These are phyloP conservation scores for Clitopilus hobsonii DNA, from an alignment of 768 basidiomycete genomes.

Conservation along the genomic window DNA sequence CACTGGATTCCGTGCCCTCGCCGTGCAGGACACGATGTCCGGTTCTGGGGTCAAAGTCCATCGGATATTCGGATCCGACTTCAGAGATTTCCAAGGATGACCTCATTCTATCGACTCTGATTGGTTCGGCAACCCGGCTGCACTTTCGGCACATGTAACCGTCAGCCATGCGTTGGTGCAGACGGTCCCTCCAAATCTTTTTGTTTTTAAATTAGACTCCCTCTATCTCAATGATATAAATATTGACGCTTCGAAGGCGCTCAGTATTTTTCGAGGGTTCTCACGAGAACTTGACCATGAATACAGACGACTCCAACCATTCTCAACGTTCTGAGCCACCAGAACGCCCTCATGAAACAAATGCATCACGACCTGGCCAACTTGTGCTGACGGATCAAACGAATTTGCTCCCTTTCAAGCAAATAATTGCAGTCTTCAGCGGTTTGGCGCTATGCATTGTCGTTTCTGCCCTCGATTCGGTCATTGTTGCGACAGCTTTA, in stretches of 20 bases:
- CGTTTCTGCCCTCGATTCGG: conserved; percentile 63
- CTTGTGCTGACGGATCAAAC: conserved; percentile 63
- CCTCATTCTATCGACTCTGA: neutral
- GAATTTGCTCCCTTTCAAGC: conserved; percentile 63
- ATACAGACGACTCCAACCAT: neutral
- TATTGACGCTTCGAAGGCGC: neutral
- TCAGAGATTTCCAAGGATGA: neutral
- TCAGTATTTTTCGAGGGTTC: neutral
- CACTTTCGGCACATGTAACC: neutral
- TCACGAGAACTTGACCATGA: neutral
- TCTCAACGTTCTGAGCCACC: neutral
- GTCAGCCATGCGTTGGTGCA: neutral
- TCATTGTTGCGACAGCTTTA: conserved; percentile 71
- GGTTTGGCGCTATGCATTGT: conserved; percentile 59
- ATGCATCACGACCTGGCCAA: neutral
- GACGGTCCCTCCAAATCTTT: too few relatives aligned
- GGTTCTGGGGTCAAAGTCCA: neutral
- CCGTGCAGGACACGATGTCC: too few relatives aligned
- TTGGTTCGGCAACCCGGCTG: neutral
- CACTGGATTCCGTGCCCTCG: too few relatives aligned
- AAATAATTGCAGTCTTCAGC: conserved; percentile 57
- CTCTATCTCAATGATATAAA: neutral
- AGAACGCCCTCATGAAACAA: neutral
- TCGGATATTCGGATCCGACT: neutral
- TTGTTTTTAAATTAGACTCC: neutral